A percentile compares a stretch with the other conserved stretches of the same genome.
phyloP scores from a whole-genome alignment of 441 rosid genomes.

The Jatropha multifida region DNA sequence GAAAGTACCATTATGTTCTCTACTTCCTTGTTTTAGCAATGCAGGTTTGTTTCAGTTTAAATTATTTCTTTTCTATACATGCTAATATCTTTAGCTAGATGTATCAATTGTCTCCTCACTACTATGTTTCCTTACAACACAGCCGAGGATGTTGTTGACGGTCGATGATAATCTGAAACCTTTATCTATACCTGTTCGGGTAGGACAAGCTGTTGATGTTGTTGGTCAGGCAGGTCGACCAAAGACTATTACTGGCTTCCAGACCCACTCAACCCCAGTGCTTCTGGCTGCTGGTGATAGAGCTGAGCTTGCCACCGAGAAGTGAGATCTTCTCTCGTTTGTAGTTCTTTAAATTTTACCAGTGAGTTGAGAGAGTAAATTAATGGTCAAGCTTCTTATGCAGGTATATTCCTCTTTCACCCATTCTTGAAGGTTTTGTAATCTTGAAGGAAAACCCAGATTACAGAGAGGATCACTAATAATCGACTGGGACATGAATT shows the following conservation, averaged over 20 bases:
- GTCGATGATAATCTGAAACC: slow-evolving; percentile 84
- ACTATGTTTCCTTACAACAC: slow-evolving; percentile 19
- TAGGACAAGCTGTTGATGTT: slow-evolving; percentile 94
- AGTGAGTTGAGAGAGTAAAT: background rate
- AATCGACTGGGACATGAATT: background rate
- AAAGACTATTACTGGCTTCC: slow-evolving; percentile 90
- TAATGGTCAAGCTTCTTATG: slow-evolving; percentile 12
- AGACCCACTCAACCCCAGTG: slow-evolving; percentile 91
- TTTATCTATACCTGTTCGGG: slow-evolving; percentile 78
- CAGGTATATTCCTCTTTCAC: slow-evolving; percentile 89
- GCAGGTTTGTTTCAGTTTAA: slow-evolving; percentile 57
- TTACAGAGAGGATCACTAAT: slow-evolving; percentile 50
- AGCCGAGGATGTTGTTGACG: slow-evolving; percentile 95
- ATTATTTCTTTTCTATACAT: background rate
- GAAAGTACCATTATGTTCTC: slow-evolving; percentile 83
- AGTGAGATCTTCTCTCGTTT: slow-evolving; percentile 40
- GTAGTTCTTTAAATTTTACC: background rate
- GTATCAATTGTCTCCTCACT: background rate
- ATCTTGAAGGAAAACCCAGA: slow-evolving; percentile 83
- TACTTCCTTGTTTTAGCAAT: slow-evolving; percentile 90
- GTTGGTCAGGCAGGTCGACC: slow-evolving; percentile 98
- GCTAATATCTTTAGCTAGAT: background rate
- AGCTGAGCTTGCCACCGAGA: slow-evolving; percentile 94
- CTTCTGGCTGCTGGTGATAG: slow-evolving; percentile 94
- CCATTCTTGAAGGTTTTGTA: slow-evolving; percentile 89